Percentiles rank a stretch among this genome's conserved stretches.
phyloP scores from a whole-genome alignment of 257 asterid species.

The Salvia splendens region DNA sequence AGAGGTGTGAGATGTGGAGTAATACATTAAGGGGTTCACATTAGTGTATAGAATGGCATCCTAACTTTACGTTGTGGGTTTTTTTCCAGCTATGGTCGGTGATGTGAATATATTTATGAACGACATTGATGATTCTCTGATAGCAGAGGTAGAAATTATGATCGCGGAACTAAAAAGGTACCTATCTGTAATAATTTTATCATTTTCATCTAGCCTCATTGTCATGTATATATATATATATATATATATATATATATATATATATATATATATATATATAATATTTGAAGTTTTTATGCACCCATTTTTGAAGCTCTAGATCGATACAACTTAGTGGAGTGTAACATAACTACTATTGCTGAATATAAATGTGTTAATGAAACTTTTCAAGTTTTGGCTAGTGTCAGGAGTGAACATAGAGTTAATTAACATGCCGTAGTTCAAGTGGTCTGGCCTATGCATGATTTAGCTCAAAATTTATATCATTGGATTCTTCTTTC shows the following conservation, averaged over 20 bases:
- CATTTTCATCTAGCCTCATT: background rate
- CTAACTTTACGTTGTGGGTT: slow-evolving; percentile 27
- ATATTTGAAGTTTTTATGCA: background rate
- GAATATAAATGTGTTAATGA: slow-evolving; percentile 1
- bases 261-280: too few relatives aligned
- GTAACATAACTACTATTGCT: background rate
- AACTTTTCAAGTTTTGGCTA: background rate
- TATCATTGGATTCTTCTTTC: slow-evolving; percentile 22
- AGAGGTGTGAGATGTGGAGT: background rate
- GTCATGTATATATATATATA: background rate
- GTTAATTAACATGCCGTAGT: background rate
- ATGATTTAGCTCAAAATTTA: background rate
- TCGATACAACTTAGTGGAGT: background rate
- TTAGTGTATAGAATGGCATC: background rate
- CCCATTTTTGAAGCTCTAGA: background rate
- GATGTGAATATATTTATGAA: slow-evolving; percentile 90
- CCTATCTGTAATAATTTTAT: background rate
- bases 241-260: too few relatives aligned
- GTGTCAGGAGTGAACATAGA: background rate
- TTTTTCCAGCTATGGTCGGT: slow-evolving; percentile 83
- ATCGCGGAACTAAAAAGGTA: slow-evolving; percentile 86
- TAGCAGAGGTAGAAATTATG: slow-evolving; percentile 92
- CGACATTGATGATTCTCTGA: slow-evolving; percentile 72
- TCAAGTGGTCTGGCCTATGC: background rate
- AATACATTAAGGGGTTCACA: background rate